Base-by-base conservation (phyloP, 768 basidiomycete genomes). In the Trametes meyenii region DNA sequence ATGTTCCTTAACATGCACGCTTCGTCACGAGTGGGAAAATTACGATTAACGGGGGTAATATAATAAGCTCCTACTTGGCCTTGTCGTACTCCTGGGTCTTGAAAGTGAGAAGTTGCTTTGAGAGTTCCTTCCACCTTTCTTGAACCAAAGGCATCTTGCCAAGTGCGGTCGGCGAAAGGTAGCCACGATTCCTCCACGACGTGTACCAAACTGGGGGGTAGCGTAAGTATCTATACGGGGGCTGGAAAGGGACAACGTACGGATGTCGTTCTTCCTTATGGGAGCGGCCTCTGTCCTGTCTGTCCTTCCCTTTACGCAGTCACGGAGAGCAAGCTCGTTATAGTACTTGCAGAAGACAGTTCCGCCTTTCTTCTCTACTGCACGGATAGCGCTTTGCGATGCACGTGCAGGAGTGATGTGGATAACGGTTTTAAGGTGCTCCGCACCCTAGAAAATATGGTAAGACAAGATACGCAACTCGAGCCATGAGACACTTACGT, bases 281-380 rank as follows among this genome's bases (percentile, higher is more conserved):
- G 94, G 94, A 11, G 88, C 86, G 11, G 94, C 95, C 55, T 83
- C 78, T 58, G 81, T 75, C 55, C 87, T 83, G 70, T 94, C 90
- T 19, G 81, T 84, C 33, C 85, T 81, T 5, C 86, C 87, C 66
- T 90, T 85, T 63, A 93, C 74, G 63, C 85, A 89, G 67, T 94
- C 92, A 39, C 86, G 84, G 50, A 98, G 82, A 0, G 92, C 88
- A 36, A 97, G 81, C 19, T 83, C 75, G 75, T 98, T 98, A 77
- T 96, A 94, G 73, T 92, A 96, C 70, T 92, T 89, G 77, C 94
- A 95, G 48, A 89, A 85, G 38, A 98, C 85, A 50, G 85, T 84
- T 24, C 96, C 96, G 23, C 95, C 94, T 11, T 78, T 81, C 17
- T 78, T 78, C 72, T 98, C 93, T 56, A 99, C 86, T 0, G 94